Evolutionary conservation across 2,329 filamentous ascomycete species (phyloP), one percentile per base, ranked within the genome.

Genomic region (Fusarium paranaense): DNA sequence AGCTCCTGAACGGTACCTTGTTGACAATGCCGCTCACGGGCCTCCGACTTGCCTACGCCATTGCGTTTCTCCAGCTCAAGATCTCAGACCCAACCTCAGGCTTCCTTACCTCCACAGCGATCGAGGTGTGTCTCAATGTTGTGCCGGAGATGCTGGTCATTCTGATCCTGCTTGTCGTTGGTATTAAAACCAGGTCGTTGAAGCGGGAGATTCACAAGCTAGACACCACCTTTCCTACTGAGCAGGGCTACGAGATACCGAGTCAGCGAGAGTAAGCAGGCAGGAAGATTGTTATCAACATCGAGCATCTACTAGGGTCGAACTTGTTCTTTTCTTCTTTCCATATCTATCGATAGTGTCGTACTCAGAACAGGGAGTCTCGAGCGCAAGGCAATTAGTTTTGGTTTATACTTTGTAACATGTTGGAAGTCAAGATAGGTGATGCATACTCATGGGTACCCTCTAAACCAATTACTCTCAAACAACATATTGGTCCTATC

Each of bases 91-190:
- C 68, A 33, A 20, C 37, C 4, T 70, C 68, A 1, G 20, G 37
- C n/a, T 68, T 70, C 37, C 11, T 70, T 0, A 58, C 60, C 10
- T 68, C 68, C 37, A 64, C 50, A n/a, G 60, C 56, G 3, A 18
- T 45, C 14, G 54, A 70, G 8, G 56, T 70, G 11, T 38, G 58
- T 10, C 50, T 70, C 0, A 67, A 37, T 9, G 30, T 70, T 7
- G 40, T 70, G 6, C 68, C 68, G 1, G 68, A 70, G 61, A 62
- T 70, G 37, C 16, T 70, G 7, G 40, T 50, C 18, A 64, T 33
- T 5, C n/a, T 42, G 3, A n/a, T 50, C 8, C 38, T 68, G 8
- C 35, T 68, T 6, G 38, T 27, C n/a, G 68, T 30, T 6, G 68
- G 68, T 10, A 3, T 70, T 22, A 52, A 25, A 16, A 70, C 68